Evolutionary conservation across 495 filamentous ascomycete species (phyloP).

Genomic region (Aspergillus ostianus): DNA sequence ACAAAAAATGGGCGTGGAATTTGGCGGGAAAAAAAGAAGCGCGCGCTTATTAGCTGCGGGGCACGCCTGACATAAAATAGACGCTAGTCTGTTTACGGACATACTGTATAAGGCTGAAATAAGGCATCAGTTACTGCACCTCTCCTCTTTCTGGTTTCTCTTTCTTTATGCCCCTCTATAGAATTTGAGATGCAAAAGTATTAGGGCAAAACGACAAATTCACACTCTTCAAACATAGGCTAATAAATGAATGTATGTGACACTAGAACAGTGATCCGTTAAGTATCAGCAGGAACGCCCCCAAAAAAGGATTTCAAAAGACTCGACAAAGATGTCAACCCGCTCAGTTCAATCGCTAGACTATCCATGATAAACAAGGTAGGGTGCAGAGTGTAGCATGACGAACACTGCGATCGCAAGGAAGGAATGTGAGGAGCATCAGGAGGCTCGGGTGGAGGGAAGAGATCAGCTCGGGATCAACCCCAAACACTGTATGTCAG

Average conservation of each 20-base stretch:
- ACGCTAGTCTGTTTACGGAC: background rate
- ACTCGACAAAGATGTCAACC: constrained; percentile 20
- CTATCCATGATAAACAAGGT: constrained; percentile 28
- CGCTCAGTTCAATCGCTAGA: constrained; percentile 36
- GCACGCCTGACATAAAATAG: background rate
- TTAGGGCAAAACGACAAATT: constrained; percentile 13
- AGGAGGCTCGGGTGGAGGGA: constrained; percentile 9
- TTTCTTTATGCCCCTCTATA: no score
- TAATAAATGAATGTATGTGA: constrained; percentile 22
- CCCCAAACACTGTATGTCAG: constrained; percentile 1
- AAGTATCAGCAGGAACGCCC: constrained; percentile 13
- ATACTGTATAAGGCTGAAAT: background rate
- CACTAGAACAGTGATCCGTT: constrained; percentile 11
- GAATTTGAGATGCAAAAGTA: background rate
- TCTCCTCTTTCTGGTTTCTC: no score
- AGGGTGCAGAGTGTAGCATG: constrained; percentile 14
- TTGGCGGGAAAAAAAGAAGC: background rate
- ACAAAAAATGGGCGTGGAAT: background rate
- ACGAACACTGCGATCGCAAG: constrained; percentile 8
- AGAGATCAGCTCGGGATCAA: background rate
- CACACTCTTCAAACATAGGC: constrained; percentile 14
- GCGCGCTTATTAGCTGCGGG: background rate
- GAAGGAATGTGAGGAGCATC: constrained; percentile 18
- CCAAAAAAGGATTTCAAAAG: constrained; percentile 16
- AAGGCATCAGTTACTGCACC: no score